Base-by-base conservation (phyloP, 2,329 filamentous ascomycete genomes). In the Macroventuria anomochaeta region DNA sequence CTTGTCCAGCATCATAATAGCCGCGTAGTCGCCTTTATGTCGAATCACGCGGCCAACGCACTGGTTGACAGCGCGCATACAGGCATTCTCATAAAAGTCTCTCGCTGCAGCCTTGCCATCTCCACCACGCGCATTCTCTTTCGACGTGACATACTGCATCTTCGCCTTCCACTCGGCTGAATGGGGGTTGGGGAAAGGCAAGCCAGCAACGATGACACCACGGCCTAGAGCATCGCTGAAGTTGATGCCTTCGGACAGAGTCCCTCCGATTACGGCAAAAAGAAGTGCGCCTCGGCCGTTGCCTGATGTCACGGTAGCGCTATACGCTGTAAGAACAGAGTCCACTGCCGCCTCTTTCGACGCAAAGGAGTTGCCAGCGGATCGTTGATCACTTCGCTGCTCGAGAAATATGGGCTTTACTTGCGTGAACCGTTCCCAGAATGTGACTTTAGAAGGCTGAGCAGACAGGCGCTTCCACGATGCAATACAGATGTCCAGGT, bases 61-160 rank as follows among this genome's bases (percentile, higher is more conserved):
- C 78, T 99, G 95, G 73, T 99, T 99, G 4, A 99, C 95, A 4
- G 93, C 91, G 32, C 95, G 83, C 93, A 99, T 97, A 73, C 93
- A 97, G 0, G 91, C 86, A 70, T 97, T 97, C 72, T 97, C 92
- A 70, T 96, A 96, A 69, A 91, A 96, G 56, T 93, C 90, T 46
- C 88, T 80, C 2, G 88, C 87, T 4, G 87, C 78, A 25, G 61
- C 66, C 48, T 73, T 63, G 0, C 77, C 80, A 49, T 72, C 77
- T 32, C 67, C 73, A 23, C 70, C 71, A 55, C 60, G 68, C 13
- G 53, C 55, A n/a, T 55, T 46, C 15, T 80, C 78, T 59, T 81
- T 86, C 0, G 84, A 79, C 67, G 96, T 90, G 11, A 97, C 85
- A 70, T 97, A 93, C 69, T 91, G 87, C 69, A 95, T 86, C 73